Evolutionary conservation across 2,329 filamentous ascomycete genomes (phyloP).

Genomic region (Endocalyx cinctus): DNA sequence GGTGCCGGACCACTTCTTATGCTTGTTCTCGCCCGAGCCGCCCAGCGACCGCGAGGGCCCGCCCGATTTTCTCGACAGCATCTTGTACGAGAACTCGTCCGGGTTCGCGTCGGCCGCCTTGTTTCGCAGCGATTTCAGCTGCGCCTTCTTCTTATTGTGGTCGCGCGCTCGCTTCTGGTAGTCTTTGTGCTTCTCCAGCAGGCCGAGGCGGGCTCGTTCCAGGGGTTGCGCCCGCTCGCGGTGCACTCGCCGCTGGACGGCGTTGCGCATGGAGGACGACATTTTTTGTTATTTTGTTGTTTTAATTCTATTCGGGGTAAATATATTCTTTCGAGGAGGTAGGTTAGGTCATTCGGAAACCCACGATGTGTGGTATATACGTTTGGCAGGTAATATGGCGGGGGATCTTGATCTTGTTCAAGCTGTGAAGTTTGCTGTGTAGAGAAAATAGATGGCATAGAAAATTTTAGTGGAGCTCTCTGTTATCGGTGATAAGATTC

Average conservation of each 20-base stretch:
- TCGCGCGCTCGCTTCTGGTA: constrained; percentile 62
- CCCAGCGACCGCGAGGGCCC: constrained; percentile 48
- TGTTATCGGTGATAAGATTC: too few species aligned
- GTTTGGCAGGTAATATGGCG: too few species aligned
- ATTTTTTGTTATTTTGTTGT: background rate
- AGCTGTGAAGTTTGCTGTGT: too few species aligned
- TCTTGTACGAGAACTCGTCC: constrained; percentile 70
- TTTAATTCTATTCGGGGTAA: too few species aligned
- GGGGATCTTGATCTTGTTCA: too few species aligned
- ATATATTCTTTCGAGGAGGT: too few species aligned
- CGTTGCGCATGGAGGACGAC: constrained; percentile 50
- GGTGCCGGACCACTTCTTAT: constrained; percentile 49
- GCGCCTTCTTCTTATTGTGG: constrained; percentile 60
- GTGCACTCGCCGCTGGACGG: constrained; percentile 77
- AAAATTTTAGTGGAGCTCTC: too few species aligned
- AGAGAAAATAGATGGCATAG: too few species aligned
- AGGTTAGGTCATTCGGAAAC: too few species aligned
- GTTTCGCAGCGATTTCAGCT: constrained; percentile 53
- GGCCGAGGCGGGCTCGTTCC: constrained; percentile 79
- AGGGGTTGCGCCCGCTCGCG: constrained; percentile 76
- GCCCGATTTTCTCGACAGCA: constrained; percentile 59
- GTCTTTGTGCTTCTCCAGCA: constrained; percentile 94
- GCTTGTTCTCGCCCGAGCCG: too few species aligned
- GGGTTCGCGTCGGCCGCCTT: constrained; percentile 65
- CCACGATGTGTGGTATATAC: too few species aligned